Percentiles rank a stretch among this genome's conserved stretches.
phyloP scores from a whole-genome alignment of 306 rosid genomes.

The barrel medic (Medicago truncatula) region MtrunA17r5.0-ANR NC_053044.1:45116501-45117000 shows the following conservation, averaged over 20 bases:
- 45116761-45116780: conserved; percentile 61
- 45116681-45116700: conserved; percentile 3
- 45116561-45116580: conserved; percentile 74
- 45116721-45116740: conserved; percentile 7
- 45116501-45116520: conserved; percentile 64
- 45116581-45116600: conserved; percentile 74
- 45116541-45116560: conserved; percentile 75
- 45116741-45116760: conserved; percentile 67
- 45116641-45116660: conserved; percentile 26
- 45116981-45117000: conserved; percentile 10
- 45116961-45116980: conserved; percentile 5
- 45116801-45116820: conserved; percentile 54
- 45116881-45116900: conserved; percentile 30
- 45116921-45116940: conserved; percentile 20
- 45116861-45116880: conserved; percentile 28
- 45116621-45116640: conserved; percentile 9
- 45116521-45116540: conserved; percentile 62
- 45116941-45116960: conserved; percentile 6
- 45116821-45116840: conserved; percentile 44
- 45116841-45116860: conserved; percentile 47
- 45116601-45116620: conserved; percentile 40
- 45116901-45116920: neutral
- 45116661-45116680: conserved; percentile 8
- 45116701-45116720: conserved; percentile 21
- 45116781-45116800: conserved; percentile 64